Conservation (phyloP, 495 filamentous ascomycete genomes). For the Neurospora sp. region DNA sequence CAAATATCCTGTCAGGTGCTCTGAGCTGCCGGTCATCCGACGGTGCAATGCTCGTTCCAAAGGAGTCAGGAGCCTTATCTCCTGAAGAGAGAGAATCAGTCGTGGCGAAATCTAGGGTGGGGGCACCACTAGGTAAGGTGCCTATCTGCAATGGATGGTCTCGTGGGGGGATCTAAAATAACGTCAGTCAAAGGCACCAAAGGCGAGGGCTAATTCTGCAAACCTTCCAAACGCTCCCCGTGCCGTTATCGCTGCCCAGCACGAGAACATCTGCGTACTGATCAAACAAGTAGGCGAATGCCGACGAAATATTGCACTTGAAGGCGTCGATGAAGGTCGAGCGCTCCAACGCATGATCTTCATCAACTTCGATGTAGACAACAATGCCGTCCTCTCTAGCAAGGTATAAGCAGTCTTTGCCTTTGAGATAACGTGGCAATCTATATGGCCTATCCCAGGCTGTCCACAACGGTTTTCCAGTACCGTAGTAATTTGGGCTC, state of each 20-base stretch:
- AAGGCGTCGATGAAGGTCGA: conserved; percentile 48
- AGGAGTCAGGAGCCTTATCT: background rate
- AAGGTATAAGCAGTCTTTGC: conserved; percentile 63
- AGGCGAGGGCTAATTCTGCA: conserved; percentile 12
- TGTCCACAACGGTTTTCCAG: conserved; percentile 37
- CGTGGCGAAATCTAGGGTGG: conserved; percentile 59
- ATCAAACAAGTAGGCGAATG: conserved; percentile 48
- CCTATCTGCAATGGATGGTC: conserved; percentile 37
- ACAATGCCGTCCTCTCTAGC: conserved; percentile 74
- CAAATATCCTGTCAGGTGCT: conserved; percentile 44
- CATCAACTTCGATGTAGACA: conserved; percentile 54
- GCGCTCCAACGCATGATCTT: conserved; percentile 36
- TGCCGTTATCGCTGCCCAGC: conserved; percentile 70
- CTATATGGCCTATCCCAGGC: conserved; percentile 67
- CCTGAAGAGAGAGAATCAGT: conserved; percentile 18
- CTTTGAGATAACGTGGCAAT: conserved; percentile 44
- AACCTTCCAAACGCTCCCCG: conserved; percentile 67
- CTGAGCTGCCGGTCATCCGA: conserved; percentile 6
- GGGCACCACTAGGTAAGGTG: conserved; percentile 67
- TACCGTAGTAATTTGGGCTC: conserved; percentile 31
- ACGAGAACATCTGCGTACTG: conserved; percentile 64
- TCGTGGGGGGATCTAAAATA: conserved; percentile 26
- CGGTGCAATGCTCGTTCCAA: conserved; percentile 8
- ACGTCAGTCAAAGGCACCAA: conserved; percentile 10
- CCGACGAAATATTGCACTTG: conserved; percentile 51